phyloP scores from a whole-genome alignment of 805 yeast genomes.

The Cephaloascus fragrans region DNA sequence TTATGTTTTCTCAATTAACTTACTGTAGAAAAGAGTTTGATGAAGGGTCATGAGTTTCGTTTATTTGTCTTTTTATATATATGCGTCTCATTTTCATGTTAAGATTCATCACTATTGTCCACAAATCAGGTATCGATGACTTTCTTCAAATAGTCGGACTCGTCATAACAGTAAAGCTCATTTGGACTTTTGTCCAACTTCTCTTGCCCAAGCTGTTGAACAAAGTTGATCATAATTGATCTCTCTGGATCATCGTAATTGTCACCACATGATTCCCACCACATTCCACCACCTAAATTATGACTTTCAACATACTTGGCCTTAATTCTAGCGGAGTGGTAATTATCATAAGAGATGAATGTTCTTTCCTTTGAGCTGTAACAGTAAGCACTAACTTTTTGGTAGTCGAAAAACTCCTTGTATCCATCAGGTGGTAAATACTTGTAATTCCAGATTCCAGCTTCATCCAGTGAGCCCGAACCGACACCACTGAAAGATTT shows the following conservation, averaged over 20 bases:
- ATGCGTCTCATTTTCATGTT: too few relatives aligned
- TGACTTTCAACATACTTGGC: constrained; percentile 42
- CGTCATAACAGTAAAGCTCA: constrained; percentile 7
- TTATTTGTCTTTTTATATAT: too few relatives aligned
- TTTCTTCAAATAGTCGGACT: constrained; percentile 8
- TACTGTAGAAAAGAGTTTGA: too few relatives aligned
- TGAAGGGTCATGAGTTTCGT: too few relatives aligned
- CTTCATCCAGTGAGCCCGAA: constrained; percentile 32
- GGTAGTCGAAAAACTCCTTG: constrained; percentile 40
- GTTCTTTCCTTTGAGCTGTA: constrained; percentile 24
- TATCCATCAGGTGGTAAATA: constrained; percentile 37
- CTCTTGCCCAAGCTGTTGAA: constrained; percentile 20
- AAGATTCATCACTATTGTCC: too few relatives aligned
- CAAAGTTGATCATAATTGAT: constrained; percentile 38
- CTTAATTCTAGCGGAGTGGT: constrained; percentile 41
- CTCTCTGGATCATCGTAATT: constrained; percentile 14
- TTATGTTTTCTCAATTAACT: too few relatives aligned
- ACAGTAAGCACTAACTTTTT: constrained; percentile 45
- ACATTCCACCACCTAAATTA: constrained; percentile 75
- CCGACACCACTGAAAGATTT: constrained; percentile 18
- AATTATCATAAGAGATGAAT: constrained; percentile 61
- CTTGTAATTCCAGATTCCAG: constrained; percentile 46
- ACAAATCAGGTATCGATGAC: neutral
- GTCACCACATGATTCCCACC: constrained; percentile 94
- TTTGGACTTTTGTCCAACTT: constrained; percentile 9